Evolutionary conservation across 495 filamentous ascomycete species (phyloP).

Genomic region (Sphaerosporella brunnea): DNA sequence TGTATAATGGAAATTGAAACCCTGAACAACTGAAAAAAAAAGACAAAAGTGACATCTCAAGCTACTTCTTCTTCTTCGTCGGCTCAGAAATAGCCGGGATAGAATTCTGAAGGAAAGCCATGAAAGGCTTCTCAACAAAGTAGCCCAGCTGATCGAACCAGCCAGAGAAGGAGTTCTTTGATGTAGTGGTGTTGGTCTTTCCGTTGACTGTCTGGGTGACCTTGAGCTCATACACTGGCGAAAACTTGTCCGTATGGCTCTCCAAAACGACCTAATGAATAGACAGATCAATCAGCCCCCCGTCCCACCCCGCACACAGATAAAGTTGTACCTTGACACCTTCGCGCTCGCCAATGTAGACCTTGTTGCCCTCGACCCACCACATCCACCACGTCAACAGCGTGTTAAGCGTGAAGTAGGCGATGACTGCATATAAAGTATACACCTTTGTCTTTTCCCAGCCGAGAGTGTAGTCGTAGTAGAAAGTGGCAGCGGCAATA

Average conservation of each 20-base stretch:
- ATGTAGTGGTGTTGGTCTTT: constrained; percentile 28
- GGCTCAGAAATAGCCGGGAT: constrained; percentile 14
- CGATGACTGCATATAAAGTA: constrained; percentile 55
- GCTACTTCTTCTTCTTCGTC: not conserved
- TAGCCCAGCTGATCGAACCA: constrained; percentile 76
- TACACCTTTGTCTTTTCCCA: constrained; percentile 64
- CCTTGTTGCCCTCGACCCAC: constrained; percentile 58
- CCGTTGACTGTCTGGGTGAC: constrained; percentile 25
- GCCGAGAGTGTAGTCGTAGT: constrained; percentile 74
- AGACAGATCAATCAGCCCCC: not conserved
- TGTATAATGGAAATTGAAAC: too few relatives aligned
- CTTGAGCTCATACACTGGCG: constrained; percentile 57
- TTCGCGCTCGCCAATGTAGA: constrained; percentile 55
- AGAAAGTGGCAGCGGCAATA: constrained; percentile 66
- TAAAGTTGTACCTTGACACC: constrained; percentile 35
- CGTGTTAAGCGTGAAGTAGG: constrained; percentile 67
- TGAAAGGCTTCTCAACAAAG: constrained; percentile 71
- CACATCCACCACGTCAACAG: constrained; percentile 72
- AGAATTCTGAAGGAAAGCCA: constrained; percentile 28
- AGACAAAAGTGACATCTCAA: too few relatives aligned
- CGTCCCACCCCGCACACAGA: not conserved
- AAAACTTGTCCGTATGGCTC: constrained; percentile 54
- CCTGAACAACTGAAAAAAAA: too few relatives aligned
- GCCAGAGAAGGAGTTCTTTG: constrained; percentile 53
- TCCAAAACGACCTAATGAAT: constrained; percentile 43